Conservation (phyloP, 345 rosid genomes). For the Brassica carinata region DNA sequence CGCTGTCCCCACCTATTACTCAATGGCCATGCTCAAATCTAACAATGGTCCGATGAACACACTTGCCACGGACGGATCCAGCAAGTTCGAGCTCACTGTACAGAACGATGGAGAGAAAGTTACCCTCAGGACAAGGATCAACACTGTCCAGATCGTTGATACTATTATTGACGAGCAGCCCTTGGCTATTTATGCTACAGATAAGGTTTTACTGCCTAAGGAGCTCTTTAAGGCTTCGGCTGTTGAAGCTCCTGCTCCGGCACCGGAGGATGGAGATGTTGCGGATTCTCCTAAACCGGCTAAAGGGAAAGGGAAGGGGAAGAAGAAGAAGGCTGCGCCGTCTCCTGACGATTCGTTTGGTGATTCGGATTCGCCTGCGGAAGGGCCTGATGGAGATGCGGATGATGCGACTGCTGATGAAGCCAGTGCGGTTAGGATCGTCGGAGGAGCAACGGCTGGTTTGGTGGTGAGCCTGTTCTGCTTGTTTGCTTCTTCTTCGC, state of each 20-base stretch:
- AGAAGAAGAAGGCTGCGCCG: conserved; percentile 38
- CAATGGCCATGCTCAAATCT: conserved; percentile 75
- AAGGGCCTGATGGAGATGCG: conserved; percentile 55
- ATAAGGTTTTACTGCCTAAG: conserved; percentile 73
- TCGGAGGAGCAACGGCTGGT: conserved; percentile 43
- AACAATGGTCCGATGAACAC: conserved; percentile 93
- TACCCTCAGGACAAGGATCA: conserved; percentile 70
- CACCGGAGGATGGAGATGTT: conserved; percentile 45
- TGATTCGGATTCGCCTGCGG: conserved; percentile 71
- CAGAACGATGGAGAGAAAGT: conserved; percentile 81
- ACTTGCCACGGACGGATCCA: conserved; percentile 82
- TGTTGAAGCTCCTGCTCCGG: conserved; percentile 70
- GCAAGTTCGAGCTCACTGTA: conserved; percentile 74
- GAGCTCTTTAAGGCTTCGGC: conserved; percentile 77
- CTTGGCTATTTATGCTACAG: conserved; percentile 62
- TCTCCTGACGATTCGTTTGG: conserved; percentile 33
- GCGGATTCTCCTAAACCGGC: conserved; percentile 68
- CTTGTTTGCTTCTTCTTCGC: conserved; percentile 32
- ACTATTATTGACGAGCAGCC: conserved; percentile 84
- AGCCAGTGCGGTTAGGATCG: conserved; percentile 47
- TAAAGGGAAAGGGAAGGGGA: conserved; percentile 44
- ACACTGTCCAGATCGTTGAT: conserved; percentile 64
- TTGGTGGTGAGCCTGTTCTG: conserved; percentile 50
- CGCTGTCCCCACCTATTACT: conserved; percentile 73
- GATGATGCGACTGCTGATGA: conserved; percentile 67